These are phyloP conservation scores for Aspergillus persii DNA, from an alignment of 2,329 filamentous ascomycete species.

Conservation along the genomic window DNA sequence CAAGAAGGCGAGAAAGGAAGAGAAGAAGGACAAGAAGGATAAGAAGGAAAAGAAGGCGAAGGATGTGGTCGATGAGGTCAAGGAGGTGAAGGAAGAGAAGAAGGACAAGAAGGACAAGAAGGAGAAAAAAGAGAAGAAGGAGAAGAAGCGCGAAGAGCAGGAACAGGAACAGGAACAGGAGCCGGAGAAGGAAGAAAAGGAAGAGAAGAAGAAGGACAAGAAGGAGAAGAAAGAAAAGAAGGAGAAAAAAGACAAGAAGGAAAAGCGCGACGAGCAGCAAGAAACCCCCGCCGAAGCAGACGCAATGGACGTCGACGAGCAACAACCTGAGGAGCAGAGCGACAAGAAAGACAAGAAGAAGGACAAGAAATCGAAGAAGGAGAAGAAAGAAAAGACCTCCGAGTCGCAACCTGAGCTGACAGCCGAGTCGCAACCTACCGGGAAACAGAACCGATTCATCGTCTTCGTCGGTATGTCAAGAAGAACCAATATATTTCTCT, in stretches of 20 bases:
- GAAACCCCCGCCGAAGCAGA: not conserved
- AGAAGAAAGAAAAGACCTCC: slow-evolving; percentile 28
- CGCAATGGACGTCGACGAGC: not conserved
- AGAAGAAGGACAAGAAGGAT: slow-evolving; percentile 25
- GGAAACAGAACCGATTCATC: slow-evolving; percentile 60
- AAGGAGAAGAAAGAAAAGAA: slow-evolving; percentile 27
- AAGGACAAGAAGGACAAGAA: slow-evolving; percentile 14
- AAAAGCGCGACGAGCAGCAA: slow-evolving; percentile 11
- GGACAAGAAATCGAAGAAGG: slow-evolving; percentile 21
- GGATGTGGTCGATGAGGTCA: slow-evolving; percentile 5
- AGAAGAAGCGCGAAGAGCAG: slow-evolving; percentile 17
- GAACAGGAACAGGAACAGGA: slow-evolving; percentile 21
- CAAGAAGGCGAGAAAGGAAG: slow-evolving; percentile 35
- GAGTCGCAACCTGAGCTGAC: slow-evolving; percentile 25
- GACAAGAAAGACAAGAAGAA: slow-evolving; percentile 20
- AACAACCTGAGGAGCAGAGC: not conserved
- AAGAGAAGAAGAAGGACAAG: slow-evolving; percentile 21
- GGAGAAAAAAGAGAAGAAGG: slow-evolving; percentile 28
- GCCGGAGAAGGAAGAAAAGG: slow-evolving; percentile 24
- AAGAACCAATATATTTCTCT: not conserved
- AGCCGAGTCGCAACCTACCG: slow-evolving; percentile 10
- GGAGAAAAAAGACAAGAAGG: slow-evolving; percentile 29
- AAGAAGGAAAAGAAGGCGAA: slow-evolving; percentile 13
- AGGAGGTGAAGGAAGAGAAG: slow-evolving; percentile 19
- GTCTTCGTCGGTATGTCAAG: slow-evolving; percentile 65